Evolutionary conservation across 371 early-diverging fungal genomes (phyloP).

Genomic region (Mortierella sp.): DNA sequence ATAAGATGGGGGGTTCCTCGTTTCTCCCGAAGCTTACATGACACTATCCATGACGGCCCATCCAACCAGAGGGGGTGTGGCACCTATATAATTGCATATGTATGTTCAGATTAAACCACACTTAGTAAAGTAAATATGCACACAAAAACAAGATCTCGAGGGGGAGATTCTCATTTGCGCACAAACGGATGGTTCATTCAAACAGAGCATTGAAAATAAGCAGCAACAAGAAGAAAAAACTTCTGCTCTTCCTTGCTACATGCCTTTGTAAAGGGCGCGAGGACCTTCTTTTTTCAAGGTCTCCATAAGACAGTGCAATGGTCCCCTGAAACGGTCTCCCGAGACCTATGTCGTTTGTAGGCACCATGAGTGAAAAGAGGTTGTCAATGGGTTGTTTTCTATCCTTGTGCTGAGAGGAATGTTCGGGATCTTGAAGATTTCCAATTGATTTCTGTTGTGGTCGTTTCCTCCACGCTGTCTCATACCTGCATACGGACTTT

Average conservation of each 20-base stretch:
- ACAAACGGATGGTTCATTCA: conserved; percentile 11
- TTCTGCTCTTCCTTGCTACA: background rate
- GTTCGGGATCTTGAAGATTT: background rate
- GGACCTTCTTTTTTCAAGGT: conserved; percentile 85
- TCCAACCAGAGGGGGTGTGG: conserved; percentile 93
- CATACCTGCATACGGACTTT: conserved; percentile 80
- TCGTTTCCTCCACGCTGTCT: background rate
- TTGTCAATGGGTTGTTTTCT: background rate
- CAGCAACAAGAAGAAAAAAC: no score
- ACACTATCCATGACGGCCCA: conserved; percentile 95
- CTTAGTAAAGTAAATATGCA: background rate
- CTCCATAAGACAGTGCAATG: conserved; percentile 84
- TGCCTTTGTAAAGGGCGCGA: conserved; percentile 87
- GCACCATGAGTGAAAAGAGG: background rate
- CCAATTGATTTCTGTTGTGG: background rate
- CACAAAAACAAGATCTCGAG: no score
- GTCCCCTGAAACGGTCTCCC: conserved; percentile 89
- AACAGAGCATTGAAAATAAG: no score
- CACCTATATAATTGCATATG: conserved; percentile 61
- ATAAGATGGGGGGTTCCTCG: no score
- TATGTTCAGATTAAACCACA: background rate
- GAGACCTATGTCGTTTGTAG: conserved; percentile 73
- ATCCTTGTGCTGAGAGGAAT: background rate
- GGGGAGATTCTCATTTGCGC: background rate
- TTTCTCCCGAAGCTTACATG: conserved; percentile 62